Percentiles rank a stretch among this genome's conserved stretches.
phyloP scores from a whole-genome alignment of 2,329 filamentous ascomycete genomes.

The Ceratocystis ficicola region DNA sequence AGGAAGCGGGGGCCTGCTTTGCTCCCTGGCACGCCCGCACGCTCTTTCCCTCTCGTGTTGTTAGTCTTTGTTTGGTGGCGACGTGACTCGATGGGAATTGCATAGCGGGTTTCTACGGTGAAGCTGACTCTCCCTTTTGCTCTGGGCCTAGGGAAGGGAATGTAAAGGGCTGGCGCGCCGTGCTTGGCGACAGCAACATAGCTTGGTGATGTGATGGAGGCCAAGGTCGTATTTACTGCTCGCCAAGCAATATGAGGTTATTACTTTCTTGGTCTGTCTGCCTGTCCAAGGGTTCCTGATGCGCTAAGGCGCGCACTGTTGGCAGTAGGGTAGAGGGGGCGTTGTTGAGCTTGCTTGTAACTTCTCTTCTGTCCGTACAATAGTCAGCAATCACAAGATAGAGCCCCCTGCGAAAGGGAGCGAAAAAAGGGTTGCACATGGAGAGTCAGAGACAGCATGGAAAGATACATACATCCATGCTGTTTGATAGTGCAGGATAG shows the following conservation, averaged over 20 bases:
- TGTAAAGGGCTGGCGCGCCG: not conserved
- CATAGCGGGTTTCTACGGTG: not conserved
- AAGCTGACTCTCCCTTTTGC: not conserved
- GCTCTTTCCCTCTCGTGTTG: not conserved
- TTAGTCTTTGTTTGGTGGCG: not conserved
- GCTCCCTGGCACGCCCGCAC: not conserved
- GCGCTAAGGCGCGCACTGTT: not conserved
- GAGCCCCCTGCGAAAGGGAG: not conserved
- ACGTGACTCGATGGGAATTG: not conserved
- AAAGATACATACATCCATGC: not conserved
- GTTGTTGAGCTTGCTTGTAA: too few species aligned
- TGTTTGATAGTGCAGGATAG: not conserved
- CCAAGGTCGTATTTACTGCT: not conserved
- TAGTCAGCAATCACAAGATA: not conserved
- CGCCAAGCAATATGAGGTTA: not conserved
- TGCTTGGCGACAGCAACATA: not conserved
- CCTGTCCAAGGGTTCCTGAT: not conserved
- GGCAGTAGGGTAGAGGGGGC: too few species aligned
- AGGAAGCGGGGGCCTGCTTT: not conserved
- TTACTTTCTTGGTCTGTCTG: not conserved
- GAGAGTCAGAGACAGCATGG: not conserved
- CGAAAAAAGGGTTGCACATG: not conserved
- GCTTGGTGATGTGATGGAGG: not conserved
- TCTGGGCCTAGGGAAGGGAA: conserved; percentile 1
- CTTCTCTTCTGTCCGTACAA: not conserved